Evolutionary conservation across 2,329 filamentous ascomycete genomes (phyloP), one percentile per base, ranked within the genome.

Genomic region (Ophiocordyceps polyrhachis-furcata): DNA sequence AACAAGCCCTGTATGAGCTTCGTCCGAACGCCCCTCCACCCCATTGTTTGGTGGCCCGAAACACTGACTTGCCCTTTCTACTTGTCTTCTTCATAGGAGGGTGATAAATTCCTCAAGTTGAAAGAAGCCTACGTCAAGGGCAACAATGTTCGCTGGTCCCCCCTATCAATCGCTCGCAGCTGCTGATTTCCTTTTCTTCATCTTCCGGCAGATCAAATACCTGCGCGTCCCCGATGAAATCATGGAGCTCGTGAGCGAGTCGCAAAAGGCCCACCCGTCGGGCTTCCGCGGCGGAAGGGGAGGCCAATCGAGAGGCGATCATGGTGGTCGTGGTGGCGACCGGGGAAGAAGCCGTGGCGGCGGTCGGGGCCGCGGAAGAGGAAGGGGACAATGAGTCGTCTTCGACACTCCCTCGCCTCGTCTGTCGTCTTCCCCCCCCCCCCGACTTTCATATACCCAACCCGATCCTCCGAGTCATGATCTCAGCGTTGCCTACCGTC

Each of bases 71-170:
- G n/a, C 21, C 11, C 40, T 42, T 28, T 14, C 31, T 11, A 13
- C 12, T 20, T 40, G 12, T n/a, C n/a, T 23, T 23, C 4, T 4
- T 11, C 43, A 11, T 48, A 81, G 76, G 89, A 96, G 57, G 91
- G 87, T 50, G 88, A 96, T 64, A 88, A 83, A 59, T 98, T 98
- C 64, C 82, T 86, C 62, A 75, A 86, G 58, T 68, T 98, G 63
- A 81, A 87, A 32, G 93, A 98, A 62, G 87, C 89, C 47, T 98
- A 98, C 58, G 84, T 98, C 44, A 83, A 93, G 60, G 91, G 91
- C 49, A 98, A 96, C 66, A 98, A 96, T 60, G 89, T 95, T 66
- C 49, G 82, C 69, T 21, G 13, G 42, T 14, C 25, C 15, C 29
- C 4, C 14, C 9, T 2, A 7, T 42, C 23, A 5, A 17, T 12